Evolutionary conservation across 176 grass and related monocot species (phyloP).

Genomic region (Canna indica): DNA sequence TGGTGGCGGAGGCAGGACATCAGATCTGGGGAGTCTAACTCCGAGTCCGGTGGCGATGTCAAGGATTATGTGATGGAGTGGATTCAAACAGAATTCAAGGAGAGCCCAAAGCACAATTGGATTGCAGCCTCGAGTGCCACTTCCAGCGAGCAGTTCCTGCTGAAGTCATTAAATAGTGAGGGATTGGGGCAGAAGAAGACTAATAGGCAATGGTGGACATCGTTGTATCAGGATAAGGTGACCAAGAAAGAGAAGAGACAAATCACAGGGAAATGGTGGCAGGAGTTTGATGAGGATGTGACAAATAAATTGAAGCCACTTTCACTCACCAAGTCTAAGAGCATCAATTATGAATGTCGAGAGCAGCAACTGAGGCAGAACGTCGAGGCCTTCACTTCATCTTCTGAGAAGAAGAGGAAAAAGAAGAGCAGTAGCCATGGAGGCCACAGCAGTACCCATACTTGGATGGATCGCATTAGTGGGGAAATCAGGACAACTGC

Average conservation of each 20-base stretch:
- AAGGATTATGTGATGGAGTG: slow-evolving; percentile 99
- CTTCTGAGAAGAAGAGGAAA: slow-evolving; percentile 25
- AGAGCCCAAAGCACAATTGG: slow-evolving; percentile 72
- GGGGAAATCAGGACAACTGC: slow-evolving; percentile 47
- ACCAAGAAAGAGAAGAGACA: slow-evolving; percentile 36
- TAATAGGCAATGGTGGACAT: slow-evolving; percentile 15
- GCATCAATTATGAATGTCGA: slow-evolving; percentile 19
- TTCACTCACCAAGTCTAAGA: slow-evolving; percentile 48
- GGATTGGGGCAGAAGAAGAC: slow-evolving; percentile 26
- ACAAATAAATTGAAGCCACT: slow-evolving; percentile 64
- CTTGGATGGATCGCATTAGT: slow-evolving; percentile 60
- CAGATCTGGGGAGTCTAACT: not conserved
- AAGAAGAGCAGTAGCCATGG: slow-evolving; percentile 53
- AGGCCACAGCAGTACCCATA: slow-evolving; percentile 31
- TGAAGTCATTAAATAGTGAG: slow-evolving; percentile 19
- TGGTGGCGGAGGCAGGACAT: slow-evolving; percentile 47
- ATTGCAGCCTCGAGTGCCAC: slow-evolving; percentile 27
- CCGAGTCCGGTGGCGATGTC: slow-evolving; percentile 27
- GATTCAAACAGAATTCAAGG: slow-evolving; percentile 92
- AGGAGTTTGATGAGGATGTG: slow-evolving; percentile 77
- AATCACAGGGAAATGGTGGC: slow-evolving; percentile 63
- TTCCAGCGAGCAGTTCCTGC: slow-evolving; percentile 16
- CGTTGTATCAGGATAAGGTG: slow-evolving; percentile 28
- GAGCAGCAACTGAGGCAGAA: slow-evolving; percentile 36
- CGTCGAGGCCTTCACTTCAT: slow-evolving; percentile 27